These are phyloP conservation scores for Penicillium sp. DNA, from an alignment of 2,329 filamentous ascomycete genomes.

Conservation along the genomic window DNA sequence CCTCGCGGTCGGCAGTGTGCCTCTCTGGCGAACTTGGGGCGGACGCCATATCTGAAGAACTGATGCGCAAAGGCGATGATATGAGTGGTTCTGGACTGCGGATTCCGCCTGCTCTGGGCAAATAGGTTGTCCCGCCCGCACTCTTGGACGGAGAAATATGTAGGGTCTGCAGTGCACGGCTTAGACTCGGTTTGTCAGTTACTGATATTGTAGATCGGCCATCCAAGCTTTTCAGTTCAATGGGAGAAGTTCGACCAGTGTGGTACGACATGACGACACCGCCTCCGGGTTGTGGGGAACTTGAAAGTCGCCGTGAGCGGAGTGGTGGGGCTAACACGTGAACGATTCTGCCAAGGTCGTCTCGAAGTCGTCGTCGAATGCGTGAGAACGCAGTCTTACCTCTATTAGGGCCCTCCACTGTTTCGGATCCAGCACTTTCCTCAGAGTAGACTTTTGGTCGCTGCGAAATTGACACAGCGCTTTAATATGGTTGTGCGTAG, in stretches of 20 bases:
- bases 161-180: slow-evolving; percentile 68
- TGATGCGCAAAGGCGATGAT: slow-evolving; percentile 36
- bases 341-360: too few relatives aligned
- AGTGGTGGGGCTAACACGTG: too few relatives aligned
- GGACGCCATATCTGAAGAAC: slow-evolving; percentile 32
- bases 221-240: slow-evolving; percentile 44
- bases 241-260: slow-evolving; percentile 38
- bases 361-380: too few relatives aligned
- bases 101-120: slow-evolving; percentile 21
- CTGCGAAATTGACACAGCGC: too few relatives aligned
- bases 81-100: slow-evolving; percentile 25
- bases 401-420: too few relatives aligned
- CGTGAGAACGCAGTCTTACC: too few relatives aligned
- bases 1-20: slow-evolving; percentile 34
- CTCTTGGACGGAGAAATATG: slow-evolving; percentile 42
- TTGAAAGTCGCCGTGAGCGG: too few relatives aligned
- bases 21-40: slow-evolving; percentile 31
- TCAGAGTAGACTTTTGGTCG: too few relatives aligned
- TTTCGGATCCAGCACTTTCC: too few relatives aligned
- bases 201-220: background rate
- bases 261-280: slow-evolving; percentile 30
- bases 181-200: slow-evolving; percentile 23
- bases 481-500: too few relatives aligned
- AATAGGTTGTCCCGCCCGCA: slow-evolving; percentile 34
- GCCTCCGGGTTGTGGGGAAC: slow-evolving; percentile 29